Conservation (phyloP, 1,284 basidiomycete species). For the Ganoderma lingzhi region DNA sequence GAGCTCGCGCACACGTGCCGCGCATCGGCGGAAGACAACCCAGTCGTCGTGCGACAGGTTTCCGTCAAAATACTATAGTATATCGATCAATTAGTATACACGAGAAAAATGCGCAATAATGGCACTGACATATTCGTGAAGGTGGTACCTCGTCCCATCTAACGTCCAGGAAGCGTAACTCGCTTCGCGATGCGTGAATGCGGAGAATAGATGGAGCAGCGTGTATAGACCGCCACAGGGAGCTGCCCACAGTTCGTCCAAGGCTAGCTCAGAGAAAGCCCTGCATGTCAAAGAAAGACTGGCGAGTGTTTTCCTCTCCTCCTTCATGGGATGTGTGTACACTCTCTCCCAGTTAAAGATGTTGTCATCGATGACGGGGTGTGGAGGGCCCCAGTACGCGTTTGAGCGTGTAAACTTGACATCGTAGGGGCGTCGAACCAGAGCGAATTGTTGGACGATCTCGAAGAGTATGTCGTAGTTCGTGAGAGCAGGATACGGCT, state of each 20-base stretch:
- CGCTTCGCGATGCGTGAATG: not conserved
- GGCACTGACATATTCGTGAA: not conserved
- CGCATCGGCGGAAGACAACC: not conserved
- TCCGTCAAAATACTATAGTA: not conserved
- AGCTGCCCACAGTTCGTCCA: constrained; percentile 6
- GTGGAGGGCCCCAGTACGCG: constrained; percentile 7
- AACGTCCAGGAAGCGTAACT: not conserved
- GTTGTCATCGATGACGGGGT: not conserved
- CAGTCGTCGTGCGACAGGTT: not conserved
- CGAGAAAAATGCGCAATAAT: not conserved
- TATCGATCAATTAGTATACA: not conserved
- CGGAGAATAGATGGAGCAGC: not conserved
- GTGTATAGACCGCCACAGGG: constrained; percentile 4
- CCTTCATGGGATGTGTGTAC: not conserved
- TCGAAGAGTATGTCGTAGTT: constrained; percentile 6
- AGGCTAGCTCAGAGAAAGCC: not conserved
- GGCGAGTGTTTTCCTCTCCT: not conserved
- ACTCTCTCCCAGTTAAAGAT: not conserved
- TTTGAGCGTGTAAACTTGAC: not conserved
- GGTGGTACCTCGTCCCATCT: not conserved
- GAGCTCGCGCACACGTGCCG: constrained; percentile 2
- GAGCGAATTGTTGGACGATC: constrained; percentile 1
- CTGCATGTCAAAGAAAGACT: not conserved
- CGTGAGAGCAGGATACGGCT: not conserved
- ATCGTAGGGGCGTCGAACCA: not conserved